A percentile compares a stretch with the other conserved stretches of the same genome.
These are phyloP conservation scores for Globisporangium recalcitrans DNA, from an alignment of 352 stramenopile genomes.

Conservation along the genomic window DNA sequence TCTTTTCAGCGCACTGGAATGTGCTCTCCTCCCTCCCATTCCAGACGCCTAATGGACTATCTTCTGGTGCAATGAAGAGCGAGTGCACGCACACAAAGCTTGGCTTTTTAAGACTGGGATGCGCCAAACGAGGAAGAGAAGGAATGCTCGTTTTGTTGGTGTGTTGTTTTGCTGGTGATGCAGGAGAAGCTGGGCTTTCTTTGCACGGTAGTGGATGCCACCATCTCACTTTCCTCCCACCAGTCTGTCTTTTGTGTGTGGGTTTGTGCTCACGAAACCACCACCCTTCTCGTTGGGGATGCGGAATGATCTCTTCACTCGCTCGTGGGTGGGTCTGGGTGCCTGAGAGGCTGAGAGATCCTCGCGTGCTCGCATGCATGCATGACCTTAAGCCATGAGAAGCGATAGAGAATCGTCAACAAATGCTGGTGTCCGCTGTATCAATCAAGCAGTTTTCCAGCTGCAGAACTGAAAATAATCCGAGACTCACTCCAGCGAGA, in stretches of 20 bases:
- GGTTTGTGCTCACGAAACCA: not conserved
- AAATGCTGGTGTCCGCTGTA: not conserved
- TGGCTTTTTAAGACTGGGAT: not conserved
- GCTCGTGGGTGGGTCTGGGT: no score
- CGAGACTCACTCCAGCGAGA: not conserved
- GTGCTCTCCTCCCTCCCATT: not conserved
- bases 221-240: slow-evolving; percentile 3
- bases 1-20: not conserved
- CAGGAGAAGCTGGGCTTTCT: not conserved
- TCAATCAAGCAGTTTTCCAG: not conserved
- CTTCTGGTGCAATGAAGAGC: not conserved
- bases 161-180: slow-evolving; percentile 2
- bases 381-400: no score
- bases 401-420: no score
- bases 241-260: not conserved
- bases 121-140: not conserved
- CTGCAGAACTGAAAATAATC: not conserved
- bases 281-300: not conserved
- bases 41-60: not conserved
- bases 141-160: not conserved
- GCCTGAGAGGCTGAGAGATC: no score
- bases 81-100: not conserved
- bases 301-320: no score
- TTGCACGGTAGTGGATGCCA: not conserved
- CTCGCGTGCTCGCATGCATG: no score